These are phyloP conservation scores for Paecilomyces sp. DNA, from an alignment of 2,329 filamentous ascomycete species.

Conservation along the genomic window DNA sequence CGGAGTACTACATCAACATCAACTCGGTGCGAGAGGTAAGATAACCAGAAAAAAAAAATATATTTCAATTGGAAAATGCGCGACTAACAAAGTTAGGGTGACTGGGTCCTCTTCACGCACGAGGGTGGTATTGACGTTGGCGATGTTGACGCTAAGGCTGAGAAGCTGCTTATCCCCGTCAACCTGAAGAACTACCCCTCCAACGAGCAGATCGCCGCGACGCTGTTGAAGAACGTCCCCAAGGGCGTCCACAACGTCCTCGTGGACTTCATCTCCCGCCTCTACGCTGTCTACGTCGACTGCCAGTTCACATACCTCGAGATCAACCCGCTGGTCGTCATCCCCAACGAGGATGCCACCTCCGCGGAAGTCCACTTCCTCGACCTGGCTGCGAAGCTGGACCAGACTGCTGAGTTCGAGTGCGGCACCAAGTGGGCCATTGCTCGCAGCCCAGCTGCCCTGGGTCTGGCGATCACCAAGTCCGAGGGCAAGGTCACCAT, in stretches of 20 bases:
- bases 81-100: slow-evolving; percentile 56
- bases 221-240: slow-evolving; percentile 87
- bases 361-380: slow-evolving; percentile 96
- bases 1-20: slow-evolving; percentile 99
- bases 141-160: slow-evolving; percentile 96
- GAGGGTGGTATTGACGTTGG: slow-evolving; percentile 99
- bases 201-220: slow-evolving; percentile 82
- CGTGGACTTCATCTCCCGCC: slow-evolving; percentile 95
- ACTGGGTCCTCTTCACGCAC: slow-evolving; percentile 99
- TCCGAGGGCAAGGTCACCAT: slow-evolving; percentile 74
- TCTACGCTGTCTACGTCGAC: slow-evolving; percentile 98
- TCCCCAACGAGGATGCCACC: slow-evolving; percentile 86
- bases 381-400: slow-evolving; percentile 95
- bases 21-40: slow-evolving; percentile 99
- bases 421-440: slow-evolving; percentile 99
- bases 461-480: slow-evolving; percentile 67
- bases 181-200: slow-evolving; percentile 92
- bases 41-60: neutral
- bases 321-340: slow-evolving; percentile 98
- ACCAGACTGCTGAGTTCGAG: slow-evolving; percentile 99
- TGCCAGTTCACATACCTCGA: slow-evolving; percentile 99
- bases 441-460: slow-evolving; percentile 79
- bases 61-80: neutral
- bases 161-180: slow-evolving; percentile 97
- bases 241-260: slow-evolving; percentile 95